Evolutionary conservation across 1,284 basidiomycete species (phyloP), one percentile per base, ranked within the genome.

Genomic region (Nidula niveotomentosa): DNA sequence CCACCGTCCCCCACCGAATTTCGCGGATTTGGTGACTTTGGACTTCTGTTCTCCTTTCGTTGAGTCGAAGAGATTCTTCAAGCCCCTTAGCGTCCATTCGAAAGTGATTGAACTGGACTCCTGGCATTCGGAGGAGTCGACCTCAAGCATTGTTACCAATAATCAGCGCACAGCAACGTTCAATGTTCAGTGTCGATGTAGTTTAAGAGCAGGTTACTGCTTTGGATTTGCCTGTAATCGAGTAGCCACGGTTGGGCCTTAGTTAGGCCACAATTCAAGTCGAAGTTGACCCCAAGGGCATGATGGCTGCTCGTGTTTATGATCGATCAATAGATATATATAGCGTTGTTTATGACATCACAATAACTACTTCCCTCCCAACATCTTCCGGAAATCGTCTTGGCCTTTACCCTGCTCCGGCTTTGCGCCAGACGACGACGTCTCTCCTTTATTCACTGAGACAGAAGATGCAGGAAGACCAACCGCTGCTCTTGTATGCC

Each of bases 301-400:
- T 23, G 23, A 23, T 23, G 23, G 23, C 23, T 23, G 23, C 23
- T 23, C 23, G 23, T 23, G 23, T 23, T 23, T 23, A 3, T 23
- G 23, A 23, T 23, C 23, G 23, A 23, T 23, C 23, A 5, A 23
- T 23, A 23, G 3, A n/a, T n/a, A n/a, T n/a, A 23, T 23, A 23
- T 23, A 23, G 23, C 2, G 5, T 23, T 23, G 23, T 23, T 23
- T 23, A 23, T 23, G 23, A 23, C 23, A 23, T 23, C 2, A 23
- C 23, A 3, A 23, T 23, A 23, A 23, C 23, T 23, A 23, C 23
- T 23, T 23, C 23, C 23, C 63, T 60, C 72, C 69, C 53, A 93
- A 66, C 86, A 93, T 88, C 67, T 85, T 91, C 56, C 90, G 77
- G 65, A 93, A 93, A 65, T 92, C 90, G 61, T 92, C 86, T 67